These are phyloP conservation scores for Sicyos baderoa DNA, from an alignment of 306 rosid genomes.

Conservation along the genomic window DNA sequence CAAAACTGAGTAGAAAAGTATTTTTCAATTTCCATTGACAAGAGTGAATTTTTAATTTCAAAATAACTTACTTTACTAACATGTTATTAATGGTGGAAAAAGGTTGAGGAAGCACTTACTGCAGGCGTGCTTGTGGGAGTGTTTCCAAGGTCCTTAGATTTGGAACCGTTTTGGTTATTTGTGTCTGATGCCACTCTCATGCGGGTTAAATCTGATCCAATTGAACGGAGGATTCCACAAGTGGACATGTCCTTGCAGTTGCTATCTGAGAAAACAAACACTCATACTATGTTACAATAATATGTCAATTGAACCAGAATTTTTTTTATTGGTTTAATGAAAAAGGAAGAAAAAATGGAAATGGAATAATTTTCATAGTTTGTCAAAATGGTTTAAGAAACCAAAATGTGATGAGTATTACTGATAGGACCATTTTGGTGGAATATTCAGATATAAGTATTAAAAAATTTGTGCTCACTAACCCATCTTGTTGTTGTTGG, in stretches of 20 bases:
- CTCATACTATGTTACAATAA: not conserved
- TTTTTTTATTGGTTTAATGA: too few relatives aligned
- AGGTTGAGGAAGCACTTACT: conserved; percentile 25
- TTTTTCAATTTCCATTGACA: too few relatives aligned
- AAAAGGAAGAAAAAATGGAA: too few relatives aligned
- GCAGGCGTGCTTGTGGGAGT: conserved; percentile 72
- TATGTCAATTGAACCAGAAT: too few relatives aligned
- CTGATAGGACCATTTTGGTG: conserved; percentile 3
- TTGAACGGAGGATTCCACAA: conserved; percentile 72
- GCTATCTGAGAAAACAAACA: conserved; percentile 35
- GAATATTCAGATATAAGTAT: conserved; percentile 5
- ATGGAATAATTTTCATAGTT: too few relatives aligned
- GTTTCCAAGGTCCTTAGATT: conserved; percentile 43
- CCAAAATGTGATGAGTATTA: too few relatives aligned
- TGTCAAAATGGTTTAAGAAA: too few relatives aligned
- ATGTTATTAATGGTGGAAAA: not conserved
- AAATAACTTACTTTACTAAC: too few relatives aligned
- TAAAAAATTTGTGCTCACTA: not conserved
- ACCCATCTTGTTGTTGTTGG: conserved; percentile 36
- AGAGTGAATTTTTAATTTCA: too few relatives aligned
- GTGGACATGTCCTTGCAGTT: conserved; percentile 56
- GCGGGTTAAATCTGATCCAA: conserved; percentile 88
- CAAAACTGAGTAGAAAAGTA: too few relatives aligned
- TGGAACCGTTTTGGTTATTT: conserved; percentile 37
- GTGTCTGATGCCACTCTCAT: conserved; percentile 60